These are phyloP conservation scores for Penicillium sp. DNA, from an alignment of 2,329 filamentous ascomycete species.

Conservation along the genomic window DNA sequence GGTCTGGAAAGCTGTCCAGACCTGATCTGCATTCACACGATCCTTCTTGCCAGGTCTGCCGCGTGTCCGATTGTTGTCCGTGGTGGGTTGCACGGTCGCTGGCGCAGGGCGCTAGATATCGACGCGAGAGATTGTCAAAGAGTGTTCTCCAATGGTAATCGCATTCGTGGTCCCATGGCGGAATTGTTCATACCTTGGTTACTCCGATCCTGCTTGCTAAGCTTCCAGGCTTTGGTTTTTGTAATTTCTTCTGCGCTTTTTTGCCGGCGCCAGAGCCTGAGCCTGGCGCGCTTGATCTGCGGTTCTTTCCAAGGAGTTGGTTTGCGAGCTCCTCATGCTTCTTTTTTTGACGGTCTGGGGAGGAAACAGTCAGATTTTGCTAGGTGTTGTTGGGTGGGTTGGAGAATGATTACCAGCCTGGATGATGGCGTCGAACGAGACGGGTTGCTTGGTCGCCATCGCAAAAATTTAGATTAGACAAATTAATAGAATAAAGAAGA, in stretches of 20 bases:
- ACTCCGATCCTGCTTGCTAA: slow-evolving; percentile 54
- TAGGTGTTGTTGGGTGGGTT: background rate
- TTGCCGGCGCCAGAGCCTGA: slow-evolving; percentile 26
- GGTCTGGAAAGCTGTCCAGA: slow-evolving; percentile 25
- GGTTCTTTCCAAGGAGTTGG: slow-evolving; percentile 50
- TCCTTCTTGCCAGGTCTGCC: slow-evolving; percentile 26
- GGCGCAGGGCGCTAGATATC: slow-evolving; percentile 34
- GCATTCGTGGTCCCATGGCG: background rate
- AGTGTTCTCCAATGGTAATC: background rate
- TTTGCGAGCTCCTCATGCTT: slow-evolving; percentile 51
- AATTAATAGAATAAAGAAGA: background rate
- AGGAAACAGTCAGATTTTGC: slow-evolving; percentile 5
- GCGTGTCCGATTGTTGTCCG: slow-evolving; percentile 22
- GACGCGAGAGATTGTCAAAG: background rate
- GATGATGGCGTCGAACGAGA: slow-evolving; percentile 47
- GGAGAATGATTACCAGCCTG: slow-evolving; percentile 37
- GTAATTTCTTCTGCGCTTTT: slow-evolving; percentile 22
- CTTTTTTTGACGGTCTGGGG: slow-evolving; percentile 45
- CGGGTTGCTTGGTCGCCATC: slow-evolving; percentile 33
- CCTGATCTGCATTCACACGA: slow-evolving; percentile 29
- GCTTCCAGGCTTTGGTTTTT: slow-evolving; percentile 39
- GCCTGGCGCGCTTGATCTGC: slow-evolving; percentile 42
- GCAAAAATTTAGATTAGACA: background rate
- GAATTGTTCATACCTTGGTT: slow-evolving; percentile 41
- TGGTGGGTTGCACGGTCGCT: slow-evolving; percentile 31